Evolutionary conservation across 768 basidiomycete genomes (phyloP).

Genomic region (Xerocomellus chrysenteron): DNA sequence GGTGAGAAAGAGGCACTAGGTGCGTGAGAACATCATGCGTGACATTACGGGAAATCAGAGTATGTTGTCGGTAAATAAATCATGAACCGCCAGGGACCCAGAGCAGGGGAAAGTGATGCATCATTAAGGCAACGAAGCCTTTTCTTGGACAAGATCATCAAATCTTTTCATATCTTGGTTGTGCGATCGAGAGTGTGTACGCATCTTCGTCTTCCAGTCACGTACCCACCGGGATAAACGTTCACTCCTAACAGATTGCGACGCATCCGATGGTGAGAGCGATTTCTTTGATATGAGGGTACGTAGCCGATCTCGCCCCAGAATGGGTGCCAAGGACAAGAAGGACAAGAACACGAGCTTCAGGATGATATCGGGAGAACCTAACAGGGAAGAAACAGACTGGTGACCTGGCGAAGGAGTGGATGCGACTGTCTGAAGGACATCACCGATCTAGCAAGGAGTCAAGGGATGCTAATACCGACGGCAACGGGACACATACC

Average conservation of each 20-base stretch:
- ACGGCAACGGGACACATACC: conserved; percentile 42
- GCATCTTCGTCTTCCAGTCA: conserved; percentile 64
- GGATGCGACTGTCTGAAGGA: conserved; percentile 79
- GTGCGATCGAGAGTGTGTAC: conserved; percentile 50
- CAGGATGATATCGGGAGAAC: conserved; percentile 77
- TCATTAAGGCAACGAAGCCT: conserved; percentile 34
- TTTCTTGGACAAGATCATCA: conserved; percentile 56
- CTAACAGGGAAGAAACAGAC: conserved; percentile 80
- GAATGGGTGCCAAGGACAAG: conserved; percentile 83
- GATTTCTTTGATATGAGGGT: conserved; percentile 47
- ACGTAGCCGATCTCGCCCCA: conserved; percentile 68
- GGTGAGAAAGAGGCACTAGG: conserved; percentile 14
- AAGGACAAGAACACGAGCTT: conserved; percentile 83
- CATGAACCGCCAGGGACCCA: conserved; percentile 10
- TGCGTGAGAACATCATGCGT: conserved; percentile 21
- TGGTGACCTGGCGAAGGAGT: conserved; percentile 68
- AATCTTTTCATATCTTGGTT: conserved; percentile 48
- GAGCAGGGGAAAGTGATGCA: conserved; percentile 11
- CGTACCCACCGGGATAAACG: conserved; percentile 56
- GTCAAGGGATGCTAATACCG: conserved; percentile 14
- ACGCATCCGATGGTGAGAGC: conserved; percentile 18
- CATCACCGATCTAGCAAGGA: conserved; percentile 70
- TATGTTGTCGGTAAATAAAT: conserved; percentile 24
- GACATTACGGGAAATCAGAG: conserved; percentile 22
- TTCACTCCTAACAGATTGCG: conserved; percentile 32